Base-by-base conservation (phyloP, 768 basidiomycete species). In the Lactarius sanguifluus region DNA sequence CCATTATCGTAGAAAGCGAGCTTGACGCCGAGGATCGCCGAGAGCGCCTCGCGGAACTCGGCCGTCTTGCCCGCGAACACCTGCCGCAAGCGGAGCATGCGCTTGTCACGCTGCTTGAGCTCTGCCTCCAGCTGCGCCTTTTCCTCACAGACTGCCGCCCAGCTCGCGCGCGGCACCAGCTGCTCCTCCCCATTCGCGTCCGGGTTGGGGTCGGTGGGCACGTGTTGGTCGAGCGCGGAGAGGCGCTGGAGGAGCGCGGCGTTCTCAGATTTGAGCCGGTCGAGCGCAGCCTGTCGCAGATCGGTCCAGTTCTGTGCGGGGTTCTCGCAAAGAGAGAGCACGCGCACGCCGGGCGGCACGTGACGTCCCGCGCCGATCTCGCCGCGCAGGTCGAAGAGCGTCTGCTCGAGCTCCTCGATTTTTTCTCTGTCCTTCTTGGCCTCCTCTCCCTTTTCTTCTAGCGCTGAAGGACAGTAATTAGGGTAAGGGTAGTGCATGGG, bases 1-100 rank as follows among this genome's bases (percentile, higher is more conserved):
- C 32, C 32, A 7, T 32, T 32, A 7, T 32, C 32, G 6, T 32
- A 32, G 1, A 32, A 32, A 1, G 32, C 32, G 32, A 32, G 32
- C 32, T 32, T 32, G 32, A 32, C 32, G 32, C 32, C 32, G 32
- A 32, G 32, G 32, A 32, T 32, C 32, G 32, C 32, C 32, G 32
- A 32, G 32, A 32, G 32, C 6, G 94, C 89, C 73, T 96, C 92
- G 45, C 92, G 86, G 80, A 98, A 96, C 73, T 98, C 95, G 65
- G 89, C 85, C 10, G 89, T 88, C 75, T 97, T 98, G 40, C 87
- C 85, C 0, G 82, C 79, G 77, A 93, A 97, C 5, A 96, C 86
- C 91, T 96, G 86, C 72, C 95, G 87, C 36, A 98, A 79, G 50
- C 93, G 80, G 62, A 89, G 73, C 16, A 96, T 77, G 32, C 32